Base-by-base conservation (phyloP, 2,329 filamentous ascomycete genomes). In the Cladophialophora carrionii region DNA sequence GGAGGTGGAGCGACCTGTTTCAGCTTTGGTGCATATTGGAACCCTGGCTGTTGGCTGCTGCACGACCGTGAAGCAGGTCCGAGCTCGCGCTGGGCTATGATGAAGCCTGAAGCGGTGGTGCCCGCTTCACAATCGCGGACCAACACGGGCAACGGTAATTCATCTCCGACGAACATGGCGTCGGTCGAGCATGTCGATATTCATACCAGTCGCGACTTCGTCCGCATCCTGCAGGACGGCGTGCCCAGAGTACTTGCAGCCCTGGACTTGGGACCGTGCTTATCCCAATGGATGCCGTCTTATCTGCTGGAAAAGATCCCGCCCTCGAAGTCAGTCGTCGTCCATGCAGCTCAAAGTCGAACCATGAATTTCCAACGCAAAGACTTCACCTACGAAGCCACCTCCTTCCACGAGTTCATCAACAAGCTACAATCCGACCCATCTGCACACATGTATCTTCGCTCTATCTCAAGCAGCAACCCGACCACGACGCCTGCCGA, bases 1-100 rank as follows among this genome's bases (percentile, higher is more conserved):
- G 92, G 92, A 1, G 93, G 93, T 17, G 93, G 92, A 43, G 91
- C 90, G 17, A 91, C 92, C 0, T 96, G 92, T 75, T 96, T 96
- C 79, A 92, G 91, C 0, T 96, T 96, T 83, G 92, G 92, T 1
- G 90, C 90, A 6, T 92, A 86, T 72, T 96, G 91, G 90, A 93
- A 92, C 57, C 81, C 82, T 34, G 86, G 86, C 1, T 79, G 83
- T 12, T 88, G 79, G 78, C 74, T 77, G 1, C 71, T 87, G 69
- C 76, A 75, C 73, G 74, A 71, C 31, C 64, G 63, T 31, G 69
- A 73, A 37, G 68, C 71, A 20, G 62, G 59, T 3, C 46, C 63
- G n/a, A 64, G 66, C 49, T 77, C 76, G 65, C 64, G 70, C 41
- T 80, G 78, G 78, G 59, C 65, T 0, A 58, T 77, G 6, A 49